phyloP scores from a whole-genome alignment of 2,329 filamentous ascomycete genomes.

The Emergomyces orientalis region DNA sequence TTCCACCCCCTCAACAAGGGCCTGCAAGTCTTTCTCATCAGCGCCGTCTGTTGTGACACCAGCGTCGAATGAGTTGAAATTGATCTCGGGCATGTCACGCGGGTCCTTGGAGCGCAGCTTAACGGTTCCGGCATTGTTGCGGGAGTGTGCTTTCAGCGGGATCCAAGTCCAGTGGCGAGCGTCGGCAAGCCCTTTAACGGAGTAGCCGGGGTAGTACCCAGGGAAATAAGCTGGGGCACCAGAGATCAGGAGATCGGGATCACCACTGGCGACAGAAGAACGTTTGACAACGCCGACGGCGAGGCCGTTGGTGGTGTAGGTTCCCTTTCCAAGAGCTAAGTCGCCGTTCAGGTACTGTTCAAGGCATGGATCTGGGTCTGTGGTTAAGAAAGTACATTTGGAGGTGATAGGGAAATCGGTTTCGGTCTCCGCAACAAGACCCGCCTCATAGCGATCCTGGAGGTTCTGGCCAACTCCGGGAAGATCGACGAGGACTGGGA shows the following conservation, averaged over 20 bases:
- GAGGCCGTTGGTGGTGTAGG: slow-evolving; percentile 42
- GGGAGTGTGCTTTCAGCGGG: slow-evolving; percentile 54
- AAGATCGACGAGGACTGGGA: slow-evolving; percentile 45
- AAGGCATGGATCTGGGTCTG: slow-evolving; percentile 34
- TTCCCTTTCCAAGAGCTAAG: slow-evolving; percentile 23
- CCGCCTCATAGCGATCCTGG: slow-evolving; percentile 52
- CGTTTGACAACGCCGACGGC: slow-evolving; percentile 40
- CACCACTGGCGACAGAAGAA: slow-evolving; percentile 33
- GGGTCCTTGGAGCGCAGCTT: slow-evolving; percentile 53
- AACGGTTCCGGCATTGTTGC: slow-evolving; percentile 55
- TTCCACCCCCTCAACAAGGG: slow-evolving; percentile 47
- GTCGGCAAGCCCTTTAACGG: slow-evolving; percentile 30
- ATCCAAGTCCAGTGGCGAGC: slow-evolving; percentile 39
- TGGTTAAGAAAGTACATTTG: slow-evolving; percentile 25
- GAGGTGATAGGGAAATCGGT: slow-evolving; percentile 27
- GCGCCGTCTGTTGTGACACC: slow-evolving; percentile 37
- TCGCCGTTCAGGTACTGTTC: slow-evolving; percentile 30
- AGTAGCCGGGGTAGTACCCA: slow-evolving; percentile 49
- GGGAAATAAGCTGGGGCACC: slow-evolving; percentile 47
- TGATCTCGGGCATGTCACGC: slow-evolving; percentile 53
- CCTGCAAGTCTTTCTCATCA: slow-evolving; percentile 43
- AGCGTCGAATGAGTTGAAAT: slow-evolving; percentile 50
- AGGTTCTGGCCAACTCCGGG: slow-evolving; percentile 55
- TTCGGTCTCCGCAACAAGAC: slow-evolving; percentile 38
- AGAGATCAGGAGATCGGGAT: slow-evolving; percentile 47